Evolutionary conservation across 331 rosid genomes (phyloP), one percentile per base, ranked within the genome.

Genomic region (Stylosanthes scabra): DNA sequence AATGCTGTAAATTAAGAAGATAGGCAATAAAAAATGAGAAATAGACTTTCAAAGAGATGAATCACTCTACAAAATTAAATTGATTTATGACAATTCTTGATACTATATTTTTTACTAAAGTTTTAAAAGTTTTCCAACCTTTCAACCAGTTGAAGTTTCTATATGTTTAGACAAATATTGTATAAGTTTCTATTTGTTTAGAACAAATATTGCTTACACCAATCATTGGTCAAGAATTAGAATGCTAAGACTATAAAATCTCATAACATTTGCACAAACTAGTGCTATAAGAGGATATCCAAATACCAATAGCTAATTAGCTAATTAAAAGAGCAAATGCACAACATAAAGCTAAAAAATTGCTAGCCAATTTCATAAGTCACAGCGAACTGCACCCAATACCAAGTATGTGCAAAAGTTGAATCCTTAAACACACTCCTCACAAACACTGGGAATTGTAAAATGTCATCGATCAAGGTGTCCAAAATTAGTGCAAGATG

Each of bases 1-100:
- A 90, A 90, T 80, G 99, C 99, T 95, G 93, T 66, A 34, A 40
- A 76, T 84, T 10, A 14, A 67, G 20, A n/a, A 29, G 73, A 44
- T 11, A 41, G 72, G 9, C 40, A 56, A 63, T 47, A 65, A 69
- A 69, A 40, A 78, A 59, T 14, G 46, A 62, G 70, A 55, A 73
- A 61, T 8, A 6, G 34, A 76, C 14, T 15, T 31, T 40, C 37
- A 66, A 56, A 52, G 63, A 55, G 34, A 71, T 44, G 37, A 41
- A 58, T 60, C 4, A 47, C 63, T 40, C 8, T 2, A 31, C 63
- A 11, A 61, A 31, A n/a, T 3, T 70, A 40, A 28, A 50, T 50
- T 62, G 34, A 47, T 45, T 52, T 15, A 65, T 55, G 11, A 50
- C 57, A 13, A 16, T 27, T 20, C 29, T 56, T 41, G 46, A 64